Conservation (phyloP, 1,284 basidiomycete genomes). For the Pholiota adiposa region DNA sequence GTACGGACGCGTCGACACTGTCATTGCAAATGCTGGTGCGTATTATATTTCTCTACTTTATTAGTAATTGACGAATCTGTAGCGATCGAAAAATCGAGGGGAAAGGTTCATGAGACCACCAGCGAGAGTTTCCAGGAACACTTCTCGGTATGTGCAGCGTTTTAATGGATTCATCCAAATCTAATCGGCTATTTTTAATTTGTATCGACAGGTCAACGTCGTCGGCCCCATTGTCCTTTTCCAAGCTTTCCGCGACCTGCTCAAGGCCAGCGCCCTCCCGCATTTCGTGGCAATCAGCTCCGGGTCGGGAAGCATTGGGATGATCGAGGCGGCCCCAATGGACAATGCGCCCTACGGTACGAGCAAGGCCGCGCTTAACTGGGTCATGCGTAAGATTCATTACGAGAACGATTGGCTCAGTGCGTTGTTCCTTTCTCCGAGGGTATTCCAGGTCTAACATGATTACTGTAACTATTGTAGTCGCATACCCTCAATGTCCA, state of each 20-base stretch:
- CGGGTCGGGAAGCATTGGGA: not conserved
- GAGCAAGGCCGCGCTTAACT: constrained; percentile 2
- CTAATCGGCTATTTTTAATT: not conserved
- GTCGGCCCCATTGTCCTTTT: not conserved
- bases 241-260: not conserved
- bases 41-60: not conserved
- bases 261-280: not conserved
- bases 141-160: not conserved
- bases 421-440: not conserved
- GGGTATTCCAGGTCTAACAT: not conserved
- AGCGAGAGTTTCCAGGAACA: not conserved
- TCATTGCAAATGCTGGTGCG: not conserved
- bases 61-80: not conserved
- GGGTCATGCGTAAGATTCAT: constrained; percentile 5
- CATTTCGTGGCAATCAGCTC: constrained; percentile 2
- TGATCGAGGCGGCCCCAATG: not conserved
- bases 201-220: not conserved
- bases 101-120: not conserved
- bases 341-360: not conserved
- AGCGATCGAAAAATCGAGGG: not conserved
- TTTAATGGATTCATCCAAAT: too few relatives aligned
- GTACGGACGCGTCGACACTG: not conserved
- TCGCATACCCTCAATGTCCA: not conserved
- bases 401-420: constrained; percentile 15
- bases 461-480: not conserved